Conservation (phyloP, 1,284 basidiomycete genomes). For the Lentinula novae-zelandiae region DNA sequence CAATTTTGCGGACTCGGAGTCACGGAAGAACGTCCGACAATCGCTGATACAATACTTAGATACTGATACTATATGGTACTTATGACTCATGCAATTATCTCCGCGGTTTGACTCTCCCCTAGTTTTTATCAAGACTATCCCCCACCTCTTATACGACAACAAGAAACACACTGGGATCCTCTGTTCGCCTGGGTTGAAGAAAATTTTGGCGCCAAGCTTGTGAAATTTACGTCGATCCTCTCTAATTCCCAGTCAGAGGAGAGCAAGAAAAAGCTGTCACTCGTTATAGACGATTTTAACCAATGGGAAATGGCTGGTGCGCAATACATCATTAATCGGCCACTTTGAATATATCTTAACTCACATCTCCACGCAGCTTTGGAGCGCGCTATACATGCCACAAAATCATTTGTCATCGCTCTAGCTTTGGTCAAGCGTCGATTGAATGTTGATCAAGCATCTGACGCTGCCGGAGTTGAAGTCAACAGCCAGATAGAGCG, state of each 20-base stretch:
- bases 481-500: constrained; percentile 92
- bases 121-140: constrained; percentile 87
- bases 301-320: constrained; percentile 85
- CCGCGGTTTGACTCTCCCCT: constrained; percentile 11
- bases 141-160: constrained; percentile 71
- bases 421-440: constrained; percentile 79
- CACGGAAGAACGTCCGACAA: constrained; percentile 65
- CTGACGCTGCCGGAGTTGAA: constrained; percentile 86
- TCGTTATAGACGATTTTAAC: constrained; percentile 63
- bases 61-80: constrained; percentile 92
- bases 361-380: constrained; percentile 56
- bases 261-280: constrained; percentile 58
- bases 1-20: constrained; percentile 55
- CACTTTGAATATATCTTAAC: not conserved
- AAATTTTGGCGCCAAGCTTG: constrained; percentile 65
- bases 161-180: constrained; percentile 89
- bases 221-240: constrained; percentile 66
- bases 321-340: constrained; percentile 22
- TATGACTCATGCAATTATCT: constrained; percentile 19
- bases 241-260: constrained; percentile 65
- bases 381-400: constrained; percentile 87
- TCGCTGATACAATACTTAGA: constrained; percentile 85
- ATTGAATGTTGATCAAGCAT: constrained; percentile 81
- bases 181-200: constrained; percentile 76
- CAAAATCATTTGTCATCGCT: constrained; percentile 90